Evolutionary conservation across 176 grass and related monocot genomes (phyloP), one percentile per base, ranked within the genome.

Genomic region (Oropetium thomaeum): DNA sequence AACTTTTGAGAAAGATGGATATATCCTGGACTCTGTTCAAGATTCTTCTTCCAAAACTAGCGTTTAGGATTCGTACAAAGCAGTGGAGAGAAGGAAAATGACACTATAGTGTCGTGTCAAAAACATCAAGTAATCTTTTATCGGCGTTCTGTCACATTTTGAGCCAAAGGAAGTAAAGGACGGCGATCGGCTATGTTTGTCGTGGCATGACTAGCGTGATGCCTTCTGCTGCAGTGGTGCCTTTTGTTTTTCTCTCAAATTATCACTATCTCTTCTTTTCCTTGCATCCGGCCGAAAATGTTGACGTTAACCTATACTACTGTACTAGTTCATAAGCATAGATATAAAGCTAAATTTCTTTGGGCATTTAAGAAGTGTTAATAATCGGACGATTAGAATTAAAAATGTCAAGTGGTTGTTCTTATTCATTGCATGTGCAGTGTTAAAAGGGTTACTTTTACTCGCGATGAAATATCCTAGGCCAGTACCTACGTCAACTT

Each of bases 401-500:
- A n/a, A n/a, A n/a, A n/a, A n/a, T n/a, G n/a, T n/a, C n/a, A n/a
- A n/a, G n/a, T n/a, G n/a, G n/a, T n/a, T n/a, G n/a, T n/a, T n/a
- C n/a, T n/a, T 42, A 30, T 22, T 73, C 10, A 11, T 3, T 10
- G 52, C 47, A 34, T 80, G 23, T 61, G 34, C 2, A 43, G 52
- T 16, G n/a, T n/a, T n/a, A n/a, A n/a, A n/a, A n/a, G n/a, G n/a
- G n/a, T n/a, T n/a, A n/a, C n/a, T n/a, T n/a, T n/a, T n/a, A n/a
- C n/a, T 64, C 78, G 31, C 26, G 22, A 57, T 27, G 26, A 65
- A 79, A 79, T 58, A 58, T 73, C 29, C 20, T 35, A 70, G 35
- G 37, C 37, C 47, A 51, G 12, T 47, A 31, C 71, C 27, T 14
- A 13, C 55, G 70, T 66, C 71, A 27, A 17, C 37, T 26, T 74